phyloP scores from a whole-genome alignment of 2,329 filamentous ascomycete species.

The Aureobasidium sp. region DNA sequence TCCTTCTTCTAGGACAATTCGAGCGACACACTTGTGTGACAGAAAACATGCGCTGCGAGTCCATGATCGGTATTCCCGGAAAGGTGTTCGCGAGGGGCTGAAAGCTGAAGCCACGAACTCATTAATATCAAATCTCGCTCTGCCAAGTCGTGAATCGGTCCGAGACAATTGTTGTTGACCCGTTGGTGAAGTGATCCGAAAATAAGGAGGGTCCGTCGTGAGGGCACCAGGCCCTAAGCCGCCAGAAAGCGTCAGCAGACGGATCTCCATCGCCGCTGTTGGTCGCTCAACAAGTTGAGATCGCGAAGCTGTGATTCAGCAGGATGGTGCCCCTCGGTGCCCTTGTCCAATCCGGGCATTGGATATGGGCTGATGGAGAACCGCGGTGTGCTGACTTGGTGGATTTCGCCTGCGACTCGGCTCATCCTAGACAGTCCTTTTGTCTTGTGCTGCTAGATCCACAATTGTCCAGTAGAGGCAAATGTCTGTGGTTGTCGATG shows the following conservation, averaged over 20 bases:
- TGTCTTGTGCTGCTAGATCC: not conserved
- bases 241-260: not conserved
- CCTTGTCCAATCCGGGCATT: not conserved
- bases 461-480: not conserved
- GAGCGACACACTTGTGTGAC: not conserved
- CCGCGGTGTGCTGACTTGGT: not conserved
- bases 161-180: conserved; percentile 3
- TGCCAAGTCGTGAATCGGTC: conserved; percentile 3
- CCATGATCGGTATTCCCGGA: not conserved
- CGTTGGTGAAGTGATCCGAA: conserved; percentile 5
- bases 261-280: not conserved
- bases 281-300: not conserved
- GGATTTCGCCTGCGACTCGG: not conserved
- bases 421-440: not conserved
- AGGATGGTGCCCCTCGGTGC: not conserved
- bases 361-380: not conserved
- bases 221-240: not conserved
- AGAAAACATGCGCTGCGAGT: not conserved
- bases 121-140: not conserved
- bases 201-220: not conserved
- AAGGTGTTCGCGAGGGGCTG: not conserved
- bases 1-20: not conserved
- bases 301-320: not conserved
- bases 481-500: not conserved
- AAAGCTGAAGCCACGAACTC: not conserved